phyloP scores from a whole-genome alignment of 140 eudicot species.

The Ambrosia hybrid region DNA sequence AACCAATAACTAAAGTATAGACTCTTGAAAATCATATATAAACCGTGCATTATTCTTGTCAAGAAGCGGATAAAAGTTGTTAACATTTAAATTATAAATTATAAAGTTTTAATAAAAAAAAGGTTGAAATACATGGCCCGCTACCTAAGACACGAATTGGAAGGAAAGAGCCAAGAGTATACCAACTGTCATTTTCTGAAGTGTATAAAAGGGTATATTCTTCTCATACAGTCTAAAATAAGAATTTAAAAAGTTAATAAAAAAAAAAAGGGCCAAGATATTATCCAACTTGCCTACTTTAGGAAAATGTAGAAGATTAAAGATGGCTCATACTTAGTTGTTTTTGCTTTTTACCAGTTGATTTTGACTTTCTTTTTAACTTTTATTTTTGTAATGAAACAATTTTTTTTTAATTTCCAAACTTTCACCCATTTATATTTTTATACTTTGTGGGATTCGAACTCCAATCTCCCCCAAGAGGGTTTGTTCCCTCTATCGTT shows the following conservation, averaged over 20 bases:
- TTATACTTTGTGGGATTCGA: too few species aligned
- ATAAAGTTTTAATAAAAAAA: too few species aligned
- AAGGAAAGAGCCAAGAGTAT: not conserved
- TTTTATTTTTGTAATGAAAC: too few species aligned
- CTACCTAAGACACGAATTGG: not conserved
- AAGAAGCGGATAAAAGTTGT: not conserved
- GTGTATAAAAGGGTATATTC: not conserved
- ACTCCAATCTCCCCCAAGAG: too few species aligned
- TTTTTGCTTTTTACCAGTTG: too few species aligned
- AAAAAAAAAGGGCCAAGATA: not conserved
- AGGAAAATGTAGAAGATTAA: too few species aligned
- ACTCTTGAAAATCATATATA: not conserved
- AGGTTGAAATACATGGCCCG: not conserved
- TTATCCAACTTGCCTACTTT: conserved; percentile 1
- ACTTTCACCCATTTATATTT: too few species aligned
- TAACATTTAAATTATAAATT: too few species aligned
- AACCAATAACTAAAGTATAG: not conserved
- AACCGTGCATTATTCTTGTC: not conserved
- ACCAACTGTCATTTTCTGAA: not conserved
- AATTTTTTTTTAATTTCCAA: too few species aligned
- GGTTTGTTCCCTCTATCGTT: too few species aligned
- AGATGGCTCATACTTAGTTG: too few species aligned
- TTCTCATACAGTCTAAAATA: not conserved
- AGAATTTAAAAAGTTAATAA: not conserved
- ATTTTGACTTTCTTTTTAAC: too few species aligned